Evolutionary conservation across 768 basidiomycete species (phyloP).

Genomic region (Boletus edulis): DNA sequence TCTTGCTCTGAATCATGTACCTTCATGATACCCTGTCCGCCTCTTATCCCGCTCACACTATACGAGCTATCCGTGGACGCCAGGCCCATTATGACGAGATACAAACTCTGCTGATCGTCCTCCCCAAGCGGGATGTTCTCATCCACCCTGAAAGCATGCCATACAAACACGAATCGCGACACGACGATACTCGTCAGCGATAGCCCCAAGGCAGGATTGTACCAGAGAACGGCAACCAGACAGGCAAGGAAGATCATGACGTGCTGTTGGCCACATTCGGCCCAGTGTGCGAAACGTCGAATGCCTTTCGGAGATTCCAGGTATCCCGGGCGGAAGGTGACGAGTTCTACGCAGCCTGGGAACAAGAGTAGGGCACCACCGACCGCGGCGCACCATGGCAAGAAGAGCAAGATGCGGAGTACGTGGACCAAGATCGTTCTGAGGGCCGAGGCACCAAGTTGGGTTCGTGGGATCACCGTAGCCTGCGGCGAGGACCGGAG

Average conservation of each 20-base stretch:
- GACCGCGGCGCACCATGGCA: slow-evolving; percentile 37
- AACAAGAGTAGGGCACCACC: slow-evolving; percentile 32
- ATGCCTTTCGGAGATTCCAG: slow-evolving; percentile 26
- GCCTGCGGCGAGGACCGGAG: not conserved
- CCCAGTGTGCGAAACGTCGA: slow-evolving; percentile 40
- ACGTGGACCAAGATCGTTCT: not conserved
- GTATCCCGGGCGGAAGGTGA: slow-evolving; percentile 33
- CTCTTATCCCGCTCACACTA: not conserved
- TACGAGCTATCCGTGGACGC: slow-evolving; percentile 3
- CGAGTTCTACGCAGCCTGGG: slow-evolving; percentile 24
- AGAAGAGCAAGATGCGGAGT: slow-evolving; percentile 26
- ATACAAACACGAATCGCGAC: slow-evolving; percentile 28
- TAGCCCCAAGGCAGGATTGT: slow-evolving; percentile 15
- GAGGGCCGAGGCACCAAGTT: not conserved
- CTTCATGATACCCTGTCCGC: not conserved
- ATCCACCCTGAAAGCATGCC: slow-evolving; percentile 26
- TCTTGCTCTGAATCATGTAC: not conserved
- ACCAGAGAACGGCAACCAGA: slow-evolving; percentile 18
- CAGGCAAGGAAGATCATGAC: slow-evolving; percentile 33
- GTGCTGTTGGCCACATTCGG: slow-evolving; percentile 33
- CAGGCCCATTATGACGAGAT: slow-evolving; percentile 26
- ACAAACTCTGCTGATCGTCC: slow-evolving; percentile 35
- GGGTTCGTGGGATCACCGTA: not conserved
- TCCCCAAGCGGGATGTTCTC: slow-evolving; percentile 27
- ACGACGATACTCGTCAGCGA: slow-evolving; percentile 15